A percentile compares a stretch with the other conserved stretches of the same genome.
Conservation (phyloP, 371 early-diverging fungal genomes). For the Mortierella sp. region DNA sequence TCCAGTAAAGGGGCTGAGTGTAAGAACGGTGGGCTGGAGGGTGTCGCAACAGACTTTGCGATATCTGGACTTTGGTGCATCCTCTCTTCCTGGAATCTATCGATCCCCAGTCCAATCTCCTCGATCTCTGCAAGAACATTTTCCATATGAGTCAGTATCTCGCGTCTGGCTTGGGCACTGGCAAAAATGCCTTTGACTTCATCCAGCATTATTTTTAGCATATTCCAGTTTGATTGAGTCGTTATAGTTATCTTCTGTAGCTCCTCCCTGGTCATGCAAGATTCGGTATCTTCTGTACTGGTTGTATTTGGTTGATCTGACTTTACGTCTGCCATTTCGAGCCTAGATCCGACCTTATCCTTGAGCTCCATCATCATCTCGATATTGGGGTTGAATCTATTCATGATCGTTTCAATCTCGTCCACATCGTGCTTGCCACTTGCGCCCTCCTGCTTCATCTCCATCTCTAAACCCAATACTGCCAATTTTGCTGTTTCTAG, state of each 20-base stretch:
- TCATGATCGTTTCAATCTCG: slow-evolving; percentile 59
- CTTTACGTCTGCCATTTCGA: slow-evolving; percentile 33
- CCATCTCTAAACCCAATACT: slow-evolving; percentile 62
- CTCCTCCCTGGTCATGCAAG: slow-evolving; percentile 30
- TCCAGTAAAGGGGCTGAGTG: slow-evolving; percentile 20
- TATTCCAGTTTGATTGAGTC: slow-evolving; percentile 47
- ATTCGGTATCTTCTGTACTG: neutral
- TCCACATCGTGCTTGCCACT: slow-evolving; percentile 51
- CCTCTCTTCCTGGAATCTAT: slow-evolving; percentile 51
- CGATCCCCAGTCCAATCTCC: slow-evolving; percentile 53
- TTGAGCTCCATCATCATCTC: slow-evolving; percentile 60
- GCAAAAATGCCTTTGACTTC: slow-evolving; percentile 55
- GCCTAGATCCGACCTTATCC: slow-evolving; percentile 50
- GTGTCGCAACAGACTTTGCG: slow-evolving; percentile 7
- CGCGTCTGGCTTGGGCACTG: slow-evolving; percentile 44
- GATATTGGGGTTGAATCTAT: slow-evolving; percentile 64
- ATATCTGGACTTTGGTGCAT: slow-evolving; percentile 10
- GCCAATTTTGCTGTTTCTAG: slow-evolving; percentile 67
- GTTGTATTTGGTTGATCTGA: neutral
- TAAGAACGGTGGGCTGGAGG: slow-evolving; percentile 32
- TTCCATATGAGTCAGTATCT: slow-evolving; percentile 58
- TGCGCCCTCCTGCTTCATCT: slow-evolving; percentile 54
- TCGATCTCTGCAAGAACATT: slow-evolving; percentile 54
- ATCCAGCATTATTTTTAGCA: slow-evolving; percentile 45
- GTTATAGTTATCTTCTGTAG: slow-evolving; percentile 22